Conservation (phyloP, 257 asterid species). For the Prunella vulgaris region DNA sequence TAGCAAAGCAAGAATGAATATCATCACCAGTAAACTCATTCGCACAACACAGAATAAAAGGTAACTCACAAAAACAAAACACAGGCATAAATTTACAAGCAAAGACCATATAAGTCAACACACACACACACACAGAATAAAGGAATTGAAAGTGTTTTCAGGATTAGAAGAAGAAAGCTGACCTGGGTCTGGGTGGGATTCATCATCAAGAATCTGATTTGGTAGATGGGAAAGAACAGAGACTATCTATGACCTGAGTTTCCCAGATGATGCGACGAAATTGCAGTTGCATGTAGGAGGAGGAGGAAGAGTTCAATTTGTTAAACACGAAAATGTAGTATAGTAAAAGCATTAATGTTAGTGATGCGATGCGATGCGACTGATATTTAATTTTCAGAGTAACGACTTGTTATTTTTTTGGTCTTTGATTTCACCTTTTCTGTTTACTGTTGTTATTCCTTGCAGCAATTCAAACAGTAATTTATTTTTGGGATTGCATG, state of each 20-base stretch:
- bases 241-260: background rate
- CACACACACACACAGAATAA: too few species aligned
- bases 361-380: too few species aligned
- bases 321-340: too few species aligned
- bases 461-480: too few species aligned
- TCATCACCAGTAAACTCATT: background rate
- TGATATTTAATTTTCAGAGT: background rate
- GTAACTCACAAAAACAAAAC: background rate
- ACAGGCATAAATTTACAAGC: background rate
- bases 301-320: too few species aligned
- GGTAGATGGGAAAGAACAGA: background rate
- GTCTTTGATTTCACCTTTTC: background rate
- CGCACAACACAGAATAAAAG: background rate
- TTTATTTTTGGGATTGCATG: background rate
- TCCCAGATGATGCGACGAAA: background rate
- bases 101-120: constrained; percentile 26
- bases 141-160: background rate
- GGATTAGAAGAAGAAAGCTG: constrained; percentile 22
- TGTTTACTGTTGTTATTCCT: too few species aligned
- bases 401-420: background rate
- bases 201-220: background rate
- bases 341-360: background rate
- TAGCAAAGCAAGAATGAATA: too few species aligned
- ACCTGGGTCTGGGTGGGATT: too few species aligned
- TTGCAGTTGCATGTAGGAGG: background rate